A percentile compares a stretch with the other conserved stretches of the same genome.
phyloP scores from a whole-genome alignment of 257 asterid species.

The Datura wrightii region DNA sequence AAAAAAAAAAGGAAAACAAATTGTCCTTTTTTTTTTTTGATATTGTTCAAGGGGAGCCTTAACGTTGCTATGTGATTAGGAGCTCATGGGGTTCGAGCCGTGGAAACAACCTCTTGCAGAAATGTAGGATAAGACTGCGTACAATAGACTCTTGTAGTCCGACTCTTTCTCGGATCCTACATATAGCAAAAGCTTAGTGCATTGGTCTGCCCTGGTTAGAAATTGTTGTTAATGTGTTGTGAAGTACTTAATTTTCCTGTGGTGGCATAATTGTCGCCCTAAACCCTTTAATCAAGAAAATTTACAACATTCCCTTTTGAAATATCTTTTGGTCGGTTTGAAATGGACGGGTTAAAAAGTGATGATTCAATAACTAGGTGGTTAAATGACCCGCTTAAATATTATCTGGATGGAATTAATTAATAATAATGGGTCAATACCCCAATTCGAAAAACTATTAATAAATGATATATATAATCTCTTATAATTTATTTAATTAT shows the following conservation, averaged over 20 bases:
- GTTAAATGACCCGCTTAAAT: background rate
- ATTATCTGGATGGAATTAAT: background rate
- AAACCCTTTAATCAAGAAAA: background rate
- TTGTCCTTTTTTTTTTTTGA: background rate
- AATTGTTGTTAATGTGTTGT: background rate
- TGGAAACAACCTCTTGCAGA: too few relatives aligned
- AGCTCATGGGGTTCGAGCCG: too few relatives aligned
- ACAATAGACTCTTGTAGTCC: too few relatives aligned
- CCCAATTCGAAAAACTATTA: background rate
- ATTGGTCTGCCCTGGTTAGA: background rate
- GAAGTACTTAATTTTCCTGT: constrained; percentile 5
- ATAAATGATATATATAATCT: too few relatives aligned
- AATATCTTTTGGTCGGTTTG: background rate
- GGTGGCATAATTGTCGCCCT: constrained; percentile 33
- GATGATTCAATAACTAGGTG: too few relatives aligned
- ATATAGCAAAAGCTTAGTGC: too few relatives aligned
- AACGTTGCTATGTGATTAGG: too few relatives aligned
- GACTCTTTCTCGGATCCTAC: too few relatives aligned
- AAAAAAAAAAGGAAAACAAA: constrained; percentile 5
- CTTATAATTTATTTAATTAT: too few relatives aligned
- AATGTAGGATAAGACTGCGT: too few relatives aligned
- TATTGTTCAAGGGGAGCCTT: too few relatives aligned
- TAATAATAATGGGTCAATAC: background rate
- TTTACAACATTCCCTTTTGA: background rate
- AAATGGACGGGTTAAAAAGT: background rate